phyloP scores from a whole-genome alignment of 2,329 filamentous ascomycete genomes.

The Pyrenochaeta sp. region DNA sequence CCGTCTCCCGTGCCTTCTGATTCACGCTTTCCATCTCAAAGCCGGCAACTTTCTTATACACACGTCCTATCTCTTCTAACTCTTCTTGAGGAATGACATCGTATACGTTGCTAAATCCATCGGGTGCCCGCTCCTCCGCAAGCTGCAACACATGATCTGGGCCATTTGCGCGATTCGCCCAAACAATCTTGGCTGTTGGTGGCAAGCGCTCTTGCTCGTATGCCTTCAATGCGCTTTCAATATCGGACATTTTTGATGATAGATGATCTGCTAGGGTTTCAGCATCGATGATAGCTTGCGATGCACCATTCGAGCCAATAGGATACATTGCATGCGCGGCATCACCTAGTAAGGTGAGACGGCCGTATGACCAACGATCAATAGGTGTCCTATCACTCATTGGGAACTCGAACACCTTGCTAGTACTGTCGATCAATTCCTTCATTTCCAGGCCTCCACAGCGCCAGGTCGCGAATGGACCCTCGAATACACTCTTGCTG shows the following conservation, averaged over 20 bases:
- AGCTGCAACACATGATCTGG: conserved; percentile 58
- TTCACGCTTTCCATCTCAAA: conserved; percentile 59
- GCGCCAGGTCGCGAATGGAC: conserved; percentile 52
- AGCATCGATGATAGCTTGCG: conserved; percentile 57
- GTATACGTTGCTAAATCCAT: conserved; percentile 50
- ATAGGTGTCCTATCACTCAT: conserved; percentile 58
- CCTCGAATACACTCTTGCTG: conserved; percentile 51
- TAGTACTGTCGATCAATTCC: conserved; percentile 53
- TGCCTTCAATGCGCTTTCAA: conserved; percentile 45
- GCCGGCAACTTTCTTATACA: conserved; percentile 54
- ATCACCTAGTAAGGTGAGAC: conserved; percentile 52
- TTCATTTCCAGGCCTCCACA: conserved; percentile 55
- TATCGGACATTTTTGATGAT: conserved; percentile 27
- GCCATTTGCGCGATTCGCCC: conserved; percentile 57
- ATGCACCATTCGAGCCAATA: conserved; percentile 56
- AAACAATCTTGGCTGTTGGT: conserved; percentile 56
- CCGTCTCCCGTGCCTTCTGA: conserved; percentile 49
- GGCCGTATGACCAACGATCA: conserved; percentile 48
- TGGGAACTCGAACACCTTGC: conserved; percentile 57
- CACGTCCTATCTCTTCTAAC: conserved; percentile 49
- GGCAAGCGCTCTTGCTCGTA: conserved; percentile 54
- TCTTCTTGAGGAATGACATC: conserved; percentile 53
- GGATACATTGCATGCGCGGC: conserved; percentile 56
- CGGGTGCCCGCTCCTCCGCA: conserved; percentile 55
- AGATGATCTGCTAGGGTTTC: conserved; percentile 50